Percentiles rank a stretch among this genome's conserved stretches.
These are phyloP conservation scores for Aegilops longissima DNA, from an alignment of 176 grass and related monocot species.

Conservation along the genomic window DNA sequence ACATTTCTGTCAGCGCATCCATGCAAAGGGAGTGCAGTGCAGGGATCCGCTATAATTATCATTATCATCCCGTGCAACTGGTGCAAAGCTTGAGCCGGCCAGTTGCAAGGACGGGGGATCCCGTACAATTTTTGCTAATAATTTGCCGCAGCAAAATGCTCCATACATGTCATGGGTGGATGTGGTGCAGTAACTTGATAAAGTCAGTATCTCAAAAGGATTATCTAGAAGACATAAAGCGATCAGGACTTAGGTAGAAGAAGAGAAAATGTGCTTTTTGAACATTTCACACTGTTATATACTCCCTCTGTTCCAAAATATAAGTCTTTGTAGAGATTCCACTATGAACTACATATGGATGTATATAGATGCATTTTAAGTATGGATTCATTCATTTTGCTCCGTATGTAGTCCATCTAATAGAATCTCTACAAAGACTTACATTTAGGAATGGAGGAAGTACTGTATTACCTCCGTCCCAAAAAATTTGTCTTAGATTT, in stretches of 20 bases:
- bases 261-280: not conserved
- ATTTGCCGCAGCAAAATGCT: not conserved
- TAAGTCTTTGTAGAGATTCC: too few relatives aligned
- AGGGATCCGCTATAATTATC: not conserved
- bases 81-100: not conserved
- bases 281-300: not conserved
- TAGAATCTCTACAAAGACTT: too few relatives aligned
- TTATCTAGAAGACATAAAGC: not conserved
- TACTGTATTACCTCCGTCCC: too few relatives aligned
- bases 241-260: too few relatives aligned
- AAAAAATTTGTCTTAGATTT: too few relatives aligned
- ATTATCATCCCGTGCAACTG: not conserved
- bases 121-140: not conserved
- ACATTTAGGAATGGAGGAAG: too few relatives aligned
- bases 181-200: not conserved
- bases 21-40: not conserved
- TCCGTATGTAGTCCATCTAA: too few relatives aligned
- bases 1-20: not conserved
- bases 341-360: too few relatives aligned
- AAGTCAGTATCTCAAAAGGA: not conserved
- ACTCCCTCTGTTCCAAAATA: too few relatives aligned
- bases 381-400: too few relatives aligned
- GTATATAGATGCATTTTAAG: too few relatives aligned
- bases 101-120: not conserved
- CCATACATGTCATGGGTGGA: not conserved